phyloP scores from a whole-genome alignment of 2,329 filamentous ascomycete species.

The Colletotrichum sp. region DNA sequence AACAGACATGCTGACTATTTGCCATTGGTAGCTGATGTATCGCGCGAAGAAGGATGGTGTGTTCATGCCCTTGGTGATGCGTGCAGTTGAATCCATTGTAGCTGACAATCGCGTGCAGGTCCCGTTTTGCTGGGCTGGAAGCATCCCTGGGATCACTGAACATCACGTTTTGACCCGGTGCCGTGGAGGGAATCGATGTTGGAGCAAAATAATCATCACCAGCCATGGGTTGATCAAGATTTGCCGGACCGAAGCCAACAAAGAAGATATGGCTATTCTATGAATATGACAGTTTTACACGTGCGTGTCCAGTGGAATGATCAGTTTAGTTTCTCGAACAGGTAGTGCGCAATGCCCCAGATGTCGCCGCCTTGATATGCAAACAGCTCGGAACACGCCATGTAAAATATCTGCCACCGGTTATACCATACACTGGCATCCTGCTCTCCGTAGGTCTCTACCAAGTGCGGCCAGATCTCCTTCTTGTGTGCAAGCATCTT shows the following conservation, averaged over 20 bases:
- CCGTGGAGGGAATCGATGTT: neutral
- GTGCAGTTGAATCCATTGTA: neutral
- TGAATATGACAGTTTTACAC: neutral
- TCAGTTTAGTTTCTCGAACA: slow-evolving; percentile 62
- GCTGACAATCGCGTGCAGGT: slow-evolving; percentile 41
- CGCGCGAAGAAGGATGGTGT: slow-evolving; percentile 92
- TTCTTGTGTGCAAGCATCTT: slow-evolving; percentile 64
- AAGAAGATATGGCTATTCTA: neutral
- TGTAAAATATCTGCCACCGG: slow-evolving; percentile 75
- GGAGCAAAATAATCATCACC: neutral
- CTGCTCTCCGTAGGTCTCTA: slow-evolving; percentile 68
- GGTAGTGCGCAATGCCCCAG: slow-evolving; percentile 71
- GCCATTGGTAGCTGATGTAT: slow-evolving; percentile 78
- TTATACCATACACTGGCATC: slow-evolving; percentile 68
- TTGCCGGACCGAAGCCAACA: neutral
- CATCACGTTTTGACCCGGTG: neutral
- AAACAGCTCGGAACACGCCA: slow-evolving; percentile 75
- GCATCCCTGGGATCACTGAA: slow-evolving; percentile 94
- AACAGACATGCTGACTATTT: slow-evolving; percentile 19
- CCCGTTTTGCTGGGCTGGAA: slow-evolving; percentile 89
- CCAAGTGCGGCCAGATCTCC: slow-evolving; percentile 66
- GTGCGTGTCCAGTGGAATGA: too few relatives aligned
- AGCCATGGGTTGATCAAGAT: neutral
- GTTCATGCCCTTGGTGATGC: slow-evolving; percentile 4
- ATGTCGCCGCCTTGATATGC: slow-evolving; percentile 68